These are phyloP conservation scores for Cucumis hystrix DNA, from an alignment of 306 rosid genomes.

Conservation along the genomic window DNA sequence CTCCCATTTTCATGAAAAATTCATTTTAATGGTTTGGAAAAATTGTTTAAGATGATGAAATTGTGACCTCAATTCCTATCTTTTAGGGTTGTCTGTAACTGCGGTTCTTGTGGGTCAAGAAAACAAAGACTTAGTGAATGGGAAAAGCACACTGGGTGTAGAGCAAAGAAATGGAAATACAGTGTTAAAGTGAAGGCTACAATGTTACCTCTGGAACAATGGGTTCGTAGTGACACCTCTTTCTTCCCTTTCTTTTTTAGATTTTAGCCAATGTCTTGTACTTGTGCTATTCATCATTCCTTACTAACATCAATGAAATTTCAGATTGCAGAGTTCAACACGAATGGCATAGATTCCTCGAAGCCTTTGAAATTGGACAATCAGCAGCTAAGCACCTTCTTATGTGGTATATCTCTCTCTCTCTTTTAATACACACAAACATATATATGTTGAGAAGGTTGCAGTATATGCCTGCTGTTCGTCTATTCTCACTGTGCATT, in stretches of 20 bases:
- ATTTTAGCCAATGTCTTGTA: not conserved
- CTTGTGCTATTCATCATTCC: not conserved
- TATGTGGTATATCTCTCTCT: conserved; percentile 46
- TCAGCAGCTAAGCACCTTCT: conserved; percentile 49
- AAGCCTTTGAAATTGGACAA: conserved; percentile 39
- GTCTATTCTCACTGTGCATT: conserved; percentile 4
- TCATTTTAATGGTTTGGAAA: not conserved
- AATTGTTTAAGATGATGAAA: not conserved
- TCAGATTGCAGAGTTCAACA: conserved; percentile 56
- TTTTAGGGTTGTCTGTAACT: conserved; percentile 65
- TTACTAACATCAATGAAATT: conserved; percentile 15
- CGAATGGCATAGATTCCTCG: conserved; percentile 31
- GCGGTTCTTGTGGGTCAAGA: conserved; percentile 66
- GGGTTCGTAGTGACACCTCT: conserved; percentile 43
- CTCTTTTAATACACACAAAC: not conserved
- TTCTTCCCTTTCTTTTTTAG: not conserved
- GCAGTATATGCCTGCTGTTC: not conserved
- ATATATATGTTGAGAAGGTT: not conserved
- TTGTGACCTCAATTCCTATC: conserved; percentile 1
- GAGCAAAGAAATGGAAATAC: conserved; percentile 94
- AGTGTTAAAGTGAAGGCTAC: conserved; percentile 88
- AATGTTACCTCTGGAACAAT: conserved; percentile 77
- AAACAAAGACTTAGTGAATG: conserved; percentile 85
- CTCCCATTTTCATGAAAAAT: not conserved
- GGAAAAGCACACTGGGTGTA: conserved; percentile 91